Conservation (phyloP, 2,329 filamentous ascomycete species). For the Rosellinia necatrix region DNA sequence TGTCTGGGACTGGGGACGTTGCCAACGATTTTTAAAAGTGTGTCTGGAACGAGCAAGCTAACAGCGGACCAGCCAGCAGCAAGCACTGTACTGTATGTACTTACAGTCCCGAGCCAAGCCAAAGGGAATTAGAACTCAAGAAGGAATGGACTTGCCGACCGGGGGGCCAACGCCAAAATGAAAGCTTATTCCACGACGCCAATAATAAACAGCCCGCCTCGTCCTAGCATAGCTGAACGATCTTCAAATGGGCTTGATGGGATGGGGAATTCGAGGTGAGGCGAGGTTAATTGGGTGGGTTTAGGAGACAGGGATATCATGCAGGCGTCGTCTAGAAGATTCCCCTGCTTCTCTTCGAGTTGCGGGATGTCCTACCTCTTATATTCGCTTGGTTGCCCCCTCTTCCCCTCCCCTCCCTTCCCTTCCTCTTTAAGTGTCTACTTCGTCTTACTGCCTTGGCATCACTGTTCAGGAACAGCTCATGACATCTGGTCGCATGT, state of each 20-base stretch:
- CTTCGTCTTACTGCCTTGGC: conserved; percentile 18
- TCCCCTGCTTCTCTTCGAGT: conserved; percentile 13
- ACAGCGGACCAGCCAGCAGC: conserved; percentile 17
- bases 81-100: no score
- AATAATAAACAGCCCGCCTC: conserved; percentile 26
- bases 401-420: conserved; percentile 7
- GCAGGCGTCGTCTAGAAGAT: conserved; percentile 18
- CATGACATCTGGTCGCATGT: neutral
- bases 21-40: conserved; percentile 14
- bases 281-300: conserved; percentile 23
- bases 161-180: conserved; percentile 16
- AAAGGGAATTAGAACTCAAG: conserved; percentile 6
- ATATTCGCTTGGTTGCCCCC: conserved; percentile 11
- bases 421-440: conserved; percentile 2
- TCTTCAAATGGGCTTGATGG: conserved; percentile 18
- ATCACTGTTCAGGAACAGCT: conserved; percentile 4
- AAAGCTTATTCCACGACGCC: conserved; percentile 26
- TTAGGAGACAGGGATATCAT: conserved; percentile 23
- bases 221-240: conserved; percentile 27
- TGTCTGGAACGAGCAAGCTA: neutral
- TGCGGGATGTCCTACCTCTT: conserved; percentile 22
- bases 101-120: no score
- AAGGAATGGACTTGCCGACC: conserved; percentile 11
- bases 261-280: conserved; percentile 18
- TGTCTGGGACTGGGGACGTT: conserved; percentile 16